These are phyloP conservation scores for Penicillium ucsense DNA, from an alignment of 495 filamentous ascomycete genomes.

Conservation along the genomic window DNA sequence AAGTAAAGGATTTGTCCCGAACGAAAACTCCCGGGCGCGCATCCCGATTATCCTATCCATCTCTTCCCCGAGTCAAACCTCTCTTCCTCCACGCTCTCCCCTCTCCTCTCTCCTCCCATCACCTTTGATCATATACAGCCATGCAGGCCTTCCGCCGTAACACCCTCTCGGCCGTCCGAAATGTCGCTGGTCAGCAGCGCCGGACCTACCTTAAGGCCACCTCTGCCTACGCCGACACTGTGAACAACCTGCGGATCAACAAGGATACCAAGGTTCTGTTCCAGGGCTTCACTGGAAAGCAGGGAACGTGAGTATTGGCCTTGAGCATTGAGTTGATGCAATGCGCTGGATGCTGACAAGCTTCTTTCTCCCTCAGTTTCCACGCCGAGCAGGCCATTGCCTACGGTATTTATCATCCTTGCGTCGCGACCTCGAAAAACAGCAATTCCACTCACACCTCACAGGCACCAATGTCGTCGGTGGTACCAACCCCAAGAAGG, in stretches of 20 bases:
- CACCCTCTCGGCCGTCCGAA: conserved; percentile 39
- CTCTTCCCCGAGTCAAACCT: conserved; percentile 12
- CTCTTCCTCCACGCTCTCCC: conserved; percentile 11
- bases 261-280: conserved; percentile 85
- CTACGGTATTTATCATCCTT: conserved; percentile 56
- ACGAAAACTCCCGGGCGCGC: conserved; percentile 28
- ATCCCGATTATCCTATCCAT: conserved; percentile 18
- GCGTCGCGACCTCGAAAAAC: conserved; percentile 8
- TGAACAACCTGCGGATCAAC: conserved; percentile 87
- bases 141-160: conserved; percentile 49
- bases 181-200: conserved; percentile 40
- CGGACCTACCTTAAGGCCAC: conserved; percentile 60
- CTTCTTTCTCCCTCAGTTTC: conserved; percentile 53
- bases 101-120: conserved; percentile 13
- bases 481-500: conserved; percentile 98
- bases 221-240: conserved; percentile 68
- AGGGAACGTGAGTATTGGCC: conserved; percentile 76
- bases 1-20: conserved; percentile 38
- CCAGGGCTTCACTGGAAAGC: conserved; percentile 97
- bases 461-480: conserved; percentile 93
- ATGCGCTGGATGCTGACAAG: conserved; percentile 31
- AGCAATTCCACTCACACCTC: conserved; percentile 23
- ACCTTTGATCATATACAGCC: conserved; percentile 15
- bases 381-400: conserved; percentile 97
- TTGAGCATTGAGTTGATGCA: not conserved